phyloP scores from a whole-genome alignment of 768 basidiomycete genomes.

The Leccinellum albellum region DNA sequence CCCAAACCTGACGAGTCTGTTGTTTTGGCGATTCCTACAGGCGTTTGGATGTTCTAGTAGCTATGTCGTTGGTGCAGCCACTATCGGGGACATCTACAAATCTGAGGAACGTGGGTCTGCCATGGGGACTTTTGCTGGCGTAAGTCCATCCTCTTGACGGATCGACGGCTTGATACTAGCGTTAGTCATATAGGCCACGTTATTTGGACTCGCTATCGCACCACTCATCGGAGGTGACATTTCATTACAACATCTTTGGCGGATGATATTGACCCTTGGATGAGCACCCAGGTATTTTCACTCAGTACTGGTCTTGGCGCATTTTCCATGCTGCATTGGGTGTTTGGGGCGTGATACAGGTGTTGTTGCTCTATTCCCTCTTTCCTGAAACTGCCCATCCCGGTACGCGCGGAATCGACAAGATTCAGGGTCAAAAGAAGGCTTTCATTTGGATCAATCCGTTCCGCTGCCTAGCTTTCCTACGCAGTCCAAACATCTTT shows the following conservation, averaged over 20 bases:
- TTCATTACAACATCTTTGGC: neutral
- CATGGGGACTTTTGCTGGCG: conserved; percentile 56
- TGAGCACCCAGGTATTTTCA: conserved; percentile 36
- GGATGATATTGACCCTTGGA: neutral
- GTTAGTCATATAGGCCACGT: conserved; percentile 33
- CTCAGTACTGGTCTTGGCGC: conserved; percentile 67
- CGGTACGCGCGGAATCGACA: conserved; percentile 51
- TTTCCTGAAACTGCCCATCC: conserved; percentile 71
- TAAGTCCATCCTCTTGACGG: conserved; percentile 21
- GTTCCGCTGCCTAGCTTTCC: conserved; percentile 44
- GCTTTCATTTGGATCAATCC: conserved; percentile 57
- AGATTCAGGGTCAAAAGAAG: conserved; percentile 23
- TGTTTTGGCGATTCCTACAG: conserved; percentile 64
- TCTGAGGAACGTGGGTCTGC: conserved; percentile 59
- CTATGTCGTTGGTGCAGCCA: conserved; percentile 53
- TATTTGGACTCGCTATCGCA: conserved; percentile 60
- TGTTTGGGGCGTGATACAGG: conserved; percentile 35
- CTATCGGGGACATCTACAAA: conserved; percentile 64
- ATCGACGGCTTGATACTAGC: neutral
- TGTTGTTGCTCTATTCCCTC: conserved; percentile 38
- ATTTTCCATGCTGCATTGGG: conserved; percentile 50
- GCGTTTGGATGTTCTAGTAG: conserved; percentile 60
- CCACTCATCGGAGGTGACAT: conserved; percentile 51
- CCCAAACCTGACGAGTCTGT: conserved; percentile 38
- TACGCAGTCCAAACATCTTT: conserved; percentile 59